A percentile compares a stretch with the other conserved stretches of the same genome.
Conservation (phyloP, 257 asterid genomes). For the Agastache rugosa region DNA sequence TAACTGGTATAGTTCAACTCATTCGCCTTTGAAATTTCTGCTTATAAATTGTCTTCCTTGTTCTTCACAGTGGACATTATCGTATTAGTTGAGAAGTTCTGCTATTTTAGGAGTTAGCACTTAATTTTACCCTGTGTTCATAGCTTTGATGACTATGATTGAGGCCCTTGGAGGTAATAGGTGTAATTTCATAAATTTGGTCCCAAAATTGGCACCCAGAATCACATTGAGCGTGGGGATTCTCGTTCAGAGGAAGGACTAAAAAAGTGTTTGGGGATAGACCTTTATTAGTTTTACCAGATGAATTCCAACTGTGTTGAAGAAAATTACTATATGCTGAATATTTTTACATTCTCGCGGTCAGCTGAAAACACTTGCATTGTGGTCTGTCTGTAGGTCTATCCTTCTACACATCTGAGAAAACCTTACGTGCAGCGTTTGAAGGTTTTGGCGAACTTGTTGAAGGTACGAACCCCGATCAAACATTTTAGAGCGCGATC, state of each 20-base stretch:
- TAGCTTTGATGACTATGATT: background rate
- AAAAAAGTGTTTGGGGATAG: background rate
- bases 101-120: background rate
- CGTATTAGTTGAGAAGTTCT: slow-evolving; percentile 12
- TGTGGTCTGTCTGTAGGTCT: slow-evolving; percentile 60
- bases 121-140: background rate
- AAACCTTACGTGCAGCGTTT: slow-evolving; percentile 86
- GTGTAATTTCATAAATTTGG: background rate
- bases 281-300: background rate
- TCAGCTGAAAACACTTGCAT: slow-evolving; percentile 21
- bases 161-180: background rate
- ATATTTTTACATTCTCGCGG: background rate
- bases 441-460: slow-evolving; percentile 86
- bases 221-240: background rate
- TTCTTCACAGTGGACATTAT: background rate
- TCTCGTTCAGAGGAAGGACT: background rate
- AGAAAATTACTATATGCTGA: background rate
- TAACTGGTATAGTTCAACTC: slow-evolving; percentile 68
- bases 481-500: background rate
- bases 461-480: slow-evolving; percentile 56
- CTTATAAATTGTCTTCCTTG: slow-evolving; percentile 3
- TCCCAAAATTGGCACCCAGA: slow-evolving; percentile 2
- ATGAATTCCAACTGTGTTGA: background rate
- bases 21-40: background rate
- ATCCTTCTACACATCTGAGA: slow-evolving; percentile 93